phyloP scores from a whole-genome alignment of 441 rosid genomes.

The Populus tomentosa region DNA sequence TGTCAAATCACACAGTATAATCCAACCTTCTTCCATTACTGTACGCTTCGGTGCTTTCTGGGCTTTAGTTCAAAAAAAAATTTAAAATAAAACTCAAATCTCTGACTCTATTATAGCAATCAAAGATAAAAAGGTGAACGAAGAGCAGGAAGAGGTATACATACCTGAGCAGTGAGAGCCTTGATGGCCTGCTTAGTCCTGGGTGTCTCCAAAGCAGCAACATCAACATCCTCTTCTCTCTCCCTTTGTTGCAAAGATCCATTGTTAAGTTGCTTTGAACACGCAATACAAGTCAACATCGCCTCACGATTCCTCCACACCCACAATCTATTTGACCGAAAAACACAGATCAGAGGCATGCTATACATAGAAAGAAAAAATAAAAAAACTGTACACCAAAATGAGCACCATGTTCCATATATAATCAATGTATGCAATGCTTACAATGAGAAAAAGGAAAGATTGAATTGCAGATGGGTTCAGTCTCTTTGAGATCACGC shows the following conservation, averaged over 20 bases:
- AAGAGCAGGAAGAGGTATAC: not conserved
- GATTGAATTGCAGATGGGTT: not conserved
- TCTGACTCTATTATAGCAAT: slow-evolving; percentile 16
- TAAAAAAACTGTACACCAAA: not conserved
- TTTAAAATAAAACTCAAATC: not conserved
- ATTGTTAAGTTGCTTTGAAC: slow-evolving; percentile 60
- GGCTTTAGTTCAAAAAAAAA: slow-evolving; percentile 4
- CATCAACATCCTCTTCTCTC: slow-evolving; percentile 32
- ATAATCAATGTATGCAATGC: not conserved
- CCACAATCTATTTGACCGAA: slow-evolving; percentile 12
- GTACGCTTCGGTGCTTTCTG: not conserved
- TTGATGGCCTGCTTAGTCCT: slow-evolving; percentile 66
- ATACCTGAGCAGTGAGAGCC: slow-evolving; percentile 72
- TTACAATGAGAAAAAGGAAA: not conserved
- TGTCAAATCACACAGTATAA: not conserved
- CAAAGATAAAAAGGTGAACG: slow-evolving; percentile 1
- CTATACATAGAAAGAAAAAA: slow-evolving; percentile 21
- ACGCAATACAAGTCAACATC: slow-evolving; percentile 83
- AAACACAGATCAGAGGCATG: slow-evolving; percentile 18
- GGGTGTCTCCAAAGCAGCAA: slow-evolving; percentile 50
- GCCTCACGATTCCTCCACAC: not conserved
- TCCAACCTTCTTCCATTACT: not conserved
- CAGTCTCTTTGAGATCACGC: slow-evolving; percentile 14
- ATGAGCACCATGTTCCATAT: not conserved
- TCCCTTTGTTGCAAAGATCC: slow-evolving; percentile 51